Evolutionary conservation across 2,329 filamentous ascomycete genomes (phyloP).

Genomic region (Talaromyces sp.): DNA sequence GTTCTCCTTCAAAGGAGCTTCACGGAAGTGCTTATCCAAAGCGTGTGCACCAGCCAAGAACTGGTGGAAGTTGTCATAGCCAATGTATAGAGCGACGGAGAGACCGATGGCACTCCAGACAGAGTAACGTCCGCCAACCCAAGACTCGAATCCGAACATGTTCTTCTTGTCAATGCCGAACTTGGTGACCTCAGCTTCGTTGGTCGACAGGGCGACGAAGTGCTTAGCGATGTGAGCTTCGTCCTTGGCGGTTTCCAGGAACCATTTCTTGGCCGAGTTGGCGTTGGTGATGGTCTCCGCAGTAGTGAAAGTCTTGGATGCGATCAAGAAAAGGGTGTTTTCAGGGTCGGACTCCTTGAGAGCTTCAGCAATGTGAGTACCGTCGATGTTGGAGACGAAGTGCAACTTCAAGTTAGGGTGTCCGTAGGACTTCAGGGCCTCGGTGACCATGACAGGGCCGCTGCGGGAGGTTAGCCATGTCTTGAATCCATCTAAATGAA

Average conservation of each 20-base stretch:
- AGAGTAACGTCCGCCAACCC: conserved; percentile 97
- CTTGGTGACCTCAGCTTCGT: conserved; percentile 90
- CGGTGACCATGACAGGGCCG: conserved; percentile 97
- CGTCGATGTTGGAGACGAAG: conserved; percentile 99
- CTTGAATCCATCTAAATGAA: conserved; percentile 19
- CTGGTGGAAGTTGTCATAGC: conserved; percentile 95
- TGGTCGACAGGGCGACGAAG: conserved; percentile 96
- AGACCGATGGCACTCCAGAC: conserved; percentile 98
- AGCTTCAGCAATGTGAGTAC: conserved; percentile 94
- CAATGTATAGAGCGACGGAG: conserved; percentile 89
- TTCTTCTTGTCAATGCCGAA: conserved; percentile 98
- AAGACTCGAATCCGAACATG: conserved; percentile 99
- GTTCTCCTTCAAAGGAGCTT: conserved; percentile 86
- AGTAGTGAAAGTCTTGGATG: conserved; percentile 99
- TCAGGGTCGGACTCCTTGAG: conserved; percentile 84
- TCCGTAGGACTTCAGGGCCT: conserved; percentile 92
- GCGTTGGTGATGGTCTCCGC: conserved; percentile 96
- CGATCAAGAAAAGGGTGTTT: conserved; percentile 97
- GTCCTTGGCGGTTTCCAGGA: conserved; percentile 79
- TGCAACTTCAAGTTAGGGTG: conserved; percentile 81
- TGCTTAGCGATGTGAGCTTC: conserved; percentile 80
- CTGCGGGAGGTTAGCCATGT: conserved; percentile 40
- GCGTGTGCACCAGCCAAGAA: conserved; percentile 91
- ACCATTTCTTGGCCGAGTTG: conserved; percentile 95
- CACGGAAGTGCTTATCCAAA: conserved; percentile 98